Base-by-base conservation (phyloP, 2,329 filamentous ascomycete genomes). In the Parastagonospora avenae region DNA sequence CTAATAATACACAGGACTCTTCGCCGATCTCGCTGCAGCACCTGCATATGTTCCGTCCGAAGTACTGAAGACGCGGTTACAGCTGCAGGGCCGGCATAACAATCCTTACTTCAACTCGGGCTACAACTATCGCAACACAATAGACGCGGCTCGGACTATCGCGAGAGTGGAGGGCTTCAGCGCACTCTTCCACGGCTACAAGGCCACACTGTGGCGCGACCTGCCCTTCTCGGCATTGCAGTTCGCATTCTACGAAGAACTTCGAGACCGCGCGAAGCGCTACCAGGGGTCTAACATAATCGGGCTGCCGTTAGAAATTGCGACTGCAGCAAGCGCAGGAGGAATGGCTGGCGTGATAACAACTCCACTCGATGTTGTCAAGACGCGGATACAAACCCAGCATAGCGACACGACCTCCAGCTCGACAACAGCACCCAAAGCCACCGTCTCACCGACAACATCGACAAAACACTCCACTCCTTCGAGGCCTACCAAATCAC, bases 221-320 rank as follows among this genome's bases (percentile, higher is more conserved):
- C 82, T 99, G 16, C 94, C 94, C 1, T 99, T 97, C 71, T 97
- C 93, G 0, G 94, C 94, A 0, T 78, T 99, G 9, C 94, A 99
- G 70, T 97, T 99, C 75, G 93, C 95, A 66, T 97, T 99, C 72
- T 99, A 96, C 79, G 94, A 99, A 74, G 91, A 97, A 74, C 92
- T 92, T 70, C 90, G 92, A 66, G 85, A 82, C 39, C 84, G 91
- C 81, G 92, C 94, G 1, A 89, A 89, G 67, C 74, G 85, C 46
- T 95, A 89, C 81, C 87, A 89, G 68, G 85, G 88, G 30, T 89
- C 87, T 55, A 84, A 88, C 50, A 91, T 97, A 51, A 95, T 99
- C 46, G 94, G 94, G 1, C 76, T 95, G 30, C 82, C 86, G 1
- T 74, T 97, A 32, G 94, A 99, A 72, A 88, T 97, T 19, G 74